Evolutionary conservation across 768 basidiomycete genomes (phyloP).

Genomic region (Kockovaella imperatae): DNA sequence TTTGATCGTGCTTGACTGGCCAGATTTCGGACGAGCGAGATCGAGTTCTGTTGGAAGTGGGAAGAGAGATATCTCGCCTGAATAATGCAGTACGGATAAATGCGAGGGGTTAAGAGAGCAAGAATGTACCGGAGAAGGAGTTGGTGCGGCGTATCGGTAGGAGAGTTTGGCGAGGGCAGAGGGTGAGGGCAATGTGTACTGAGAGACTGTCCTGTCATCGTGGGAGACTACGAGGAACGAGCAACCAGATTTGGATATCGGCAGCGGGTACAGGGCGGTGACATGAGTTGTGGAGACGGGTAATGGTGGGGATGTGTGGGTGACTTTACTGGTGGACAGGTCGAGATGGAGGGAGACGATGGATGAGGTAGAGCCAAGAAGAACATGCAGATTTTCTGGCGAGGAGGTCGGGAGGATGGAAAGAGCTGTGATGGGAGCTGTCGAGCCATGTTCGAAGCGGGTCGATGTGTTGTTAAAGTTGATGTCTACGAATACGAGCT

Average conservation of each 20-base stretch:
- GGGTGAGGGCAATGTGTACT: slow-evolving; percentile 27
- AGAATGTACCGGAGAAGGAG: slow-evolving; percentile 36
- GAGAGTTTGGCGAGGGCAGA: slow-evolving; percentile 18
- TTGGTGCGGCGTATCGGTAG: slow-evolving; percentile 35
- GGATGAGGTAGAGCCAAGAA: slow-evolving; percentile 25
- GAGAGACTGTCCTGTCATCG: slow-evolving; percentile 35
- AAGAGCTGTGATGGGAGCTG: slow-evolving; percentile 17
- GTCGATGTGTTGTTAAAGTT: slow-evolving; percentile 15
- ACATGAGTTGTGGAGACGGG: slow-evolving; percentile 33
- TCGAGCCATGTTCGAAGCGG: slow-evolving; percentile 18
- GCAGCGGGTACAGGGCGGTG: slow-evolving; percentile 25
- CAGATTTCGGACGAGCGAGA: slow-evolving; percentile 30
- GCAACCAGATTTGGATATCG: slow-evolving; percentile 12
- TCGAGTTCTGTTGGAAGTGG: slow-evolving; percentile 23
- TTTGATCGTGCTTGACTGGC: slow-evolving; percentile 24
- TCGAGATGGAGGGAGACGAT: slow-evolving; percentile 24
- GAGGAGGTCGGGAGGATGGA: slow-evolving; percentile 23
- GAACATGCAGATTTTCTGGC: slow-evolving; percentile 13
- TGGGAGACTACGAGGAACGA: slow-evolving; percentile 33
- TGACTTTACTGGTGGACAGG: slow-evolving; percentile 14
- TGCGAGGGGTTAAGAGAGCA: slow-evolving; percentile 17
- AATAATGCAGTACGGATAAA: slow-evolving; percentile 32
- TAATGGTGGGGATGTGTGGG: slow-evolving; percentile 26
- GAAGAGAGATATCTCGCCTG: slow-evolving; percentile 42
- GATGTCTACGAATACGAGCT: slow-evolving; percentile 17